Conservation (phyloP, 768 basidiomycete genomes). For the Terana coerulea region DNA sequence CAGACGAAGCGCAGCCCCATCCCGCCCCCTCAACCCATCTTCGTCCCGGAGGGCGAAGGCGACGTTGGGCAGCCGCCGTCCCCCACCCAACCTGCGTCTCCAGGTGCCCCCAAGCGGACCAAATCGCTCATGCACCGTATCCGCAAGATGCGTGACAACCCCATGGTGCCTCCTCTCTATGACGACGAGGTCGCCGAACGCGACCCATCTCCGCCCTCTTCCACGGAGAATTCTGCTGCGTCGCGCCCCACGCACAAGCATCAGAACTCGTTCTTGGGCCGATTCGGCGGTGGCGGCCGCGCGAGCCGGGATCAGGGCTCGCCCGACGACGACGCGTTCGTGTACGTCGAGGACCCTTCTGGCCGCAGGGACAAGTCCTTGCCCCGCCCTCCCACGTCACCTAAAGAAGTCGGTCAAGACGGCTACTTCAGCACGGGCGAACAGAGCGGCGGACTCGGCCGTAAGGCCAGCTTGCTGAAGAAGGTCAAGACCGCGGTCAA, state of each 20-base stretch:
- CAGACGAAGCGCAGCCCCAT: slow-evolving; percentile 47
- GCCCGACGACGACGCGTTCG: slow-evolving; percentile 50
- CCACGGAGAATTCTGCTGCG: slow-evolving; percentile 28
- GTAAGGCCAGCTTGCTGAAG: slow-evolving; percentile 78
- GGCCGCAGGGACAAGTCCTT: slow-evolving; percentile 50
- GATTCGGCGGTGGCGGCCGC: slow-evolving; percentile 43
- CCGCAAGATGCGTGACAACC: slow-evolving; percentile 82
- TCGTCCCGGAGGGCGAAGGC: slow-evolving; percentile 49
- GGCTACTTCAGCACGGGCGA: slow-evolving; percentile 49
- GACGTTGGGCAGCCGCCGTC: slow-evolving; percentile 10
- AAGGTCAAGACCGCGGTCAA: slow-evolving; percentile 74
- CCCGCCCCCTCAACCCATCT: slow-evolving; percentile 83
- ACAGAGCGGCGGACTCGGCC: slow-evolving; percentile 45
- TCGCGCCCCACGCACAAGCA: slow-evolving; percentile 63
- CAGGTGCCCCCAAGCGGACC: slow-evolving; percentile 52
- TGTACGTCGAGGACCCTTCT: slow-evolving; percentile 56
- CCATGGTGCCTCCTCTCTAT: slow-evolving; percentile 68
- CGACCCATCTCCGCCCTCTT: slow-evolving; percentile 41
- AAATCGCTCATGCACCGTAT: slow-evolving; percentile 88
- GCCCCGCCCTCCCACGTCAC: slow-evolving; percentile 38
- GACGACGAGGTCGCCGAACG: slow-evolving; percentile 40
- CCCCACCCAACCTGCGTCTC: slow-evolving; percentile 33
- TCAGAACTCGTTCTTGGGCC: slow-evolving; percentile 75
- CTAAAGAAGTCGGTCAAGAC: slow-evolving; percentile 27
- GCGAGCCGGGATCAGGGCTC: slow-evolving; percentile 29